These are phyloP conservation scores for Pseudisothecium myosuroides DNA, from an alignment of 225 moss, liverwort and hornwort species.

Conservation along the genomic window DNA sequence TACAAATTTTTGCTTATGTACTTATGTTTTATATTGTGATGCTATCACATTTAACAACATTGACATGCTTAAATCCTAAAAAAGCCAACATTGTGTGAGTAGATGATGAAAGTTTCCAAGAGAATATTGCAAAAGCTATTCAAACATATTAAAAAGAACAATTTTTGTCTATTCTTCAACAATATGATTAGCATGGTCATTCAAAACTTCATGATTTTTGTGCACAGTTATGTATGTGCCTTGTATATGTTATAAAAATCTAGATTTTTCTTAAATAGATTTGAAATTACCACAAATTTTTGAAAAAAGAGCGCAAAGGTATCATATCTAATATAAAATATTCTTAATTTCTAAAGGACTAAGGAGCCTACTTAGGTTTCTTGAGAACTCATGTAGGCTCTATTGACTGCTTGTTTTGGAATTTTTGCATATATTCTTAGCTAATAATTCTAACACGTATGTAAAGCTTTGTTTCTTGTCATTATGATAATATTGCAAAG, in stretches of 20 bases:
- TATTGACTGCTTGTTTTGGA: neutral
- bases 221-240: neutral
- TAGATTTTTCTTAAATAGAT: neutral
- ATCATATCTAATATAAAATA: neutral
- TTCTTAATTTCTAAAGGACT: neutral
- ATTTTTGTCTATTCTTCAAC: neutral
- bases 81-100: fast-evolving
- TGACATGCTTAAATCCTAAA: neutral
- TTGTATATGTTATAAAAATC: neutral
- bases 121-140: neutral
- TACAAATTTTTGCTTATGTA: neutral
- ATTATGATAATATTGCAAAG: neutral
- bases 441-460: neutral
- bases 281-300: neutral
- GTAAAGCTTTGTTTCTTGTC: neutral
- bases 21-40: neutral
- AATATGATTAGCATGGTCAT: neutral
- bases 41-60: neutral
- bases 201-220: neutral
- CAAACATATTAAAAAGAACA: neutral
- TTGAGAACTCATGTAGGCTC: fast-evolving
- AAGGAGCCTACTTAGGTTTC: neutral
- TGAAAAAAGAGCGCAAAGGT: neutral
- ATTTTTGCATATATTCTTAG: neutral
- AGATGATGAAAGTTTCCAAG: neutral